Base-by-base conservation (phyloP, 1,284 basidiomycete species). In the Meira miltonrushii region DNA sequence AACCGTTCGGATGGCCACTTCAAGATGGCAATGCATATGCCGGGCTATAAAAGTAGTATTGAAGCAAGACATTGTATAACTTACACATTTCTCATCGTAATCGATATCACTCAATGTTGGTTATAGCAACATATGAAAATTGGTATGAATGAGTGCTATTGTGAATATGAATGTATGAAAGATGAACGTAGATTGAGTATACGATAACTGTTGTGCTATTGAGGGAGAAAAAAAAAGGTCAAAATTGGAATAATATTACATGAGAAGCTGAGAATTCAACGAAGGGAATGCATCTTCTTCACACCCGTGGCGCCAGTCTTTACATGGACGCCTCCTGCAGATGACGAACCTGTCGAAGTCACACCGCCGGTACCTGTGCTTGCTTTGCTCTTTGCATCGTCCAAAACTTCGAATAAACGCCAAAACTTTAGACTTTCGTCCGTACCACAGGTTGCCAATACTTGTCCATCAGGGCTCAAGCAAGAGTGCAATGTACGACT, bases 351-450 rank as follows among this genome's bases (percentile, higher is more conserved):
- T 17, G 43, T 25, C 17, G 17, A 25, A 25, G 23, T 44, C 8
- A 55, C 60, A 19, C 13, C 12, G n/a, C 54, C 54, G n/a, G 49
- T 54, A 19, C 39, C 40, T 15, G 41, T 37, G 17, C 60, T 52
- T 28, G 51, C 19, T 13, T n/a, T 46, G 11, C 23, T 53, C 25
- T 37, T 47, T 12, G 17, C 39, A 15, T 65, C 64, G 8, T 65
- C 64, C 15, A 48, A 57, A 19, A 41, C 40, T 59, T 75, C 75
- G 59, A 78, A 78, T 44, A 78, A 57, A 44, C 65, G 65, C 75
- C 75, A 78, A n/a, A 78, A 67, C 66, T 75, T 75, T 33, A 78
- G 60, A 58, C 70, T 75, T 56, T 78, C 75, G 58, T 78, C 72
- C 53, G 66, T 68, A 47, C 74, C 72, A 38, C 73, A 72, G 10